phyloP scores from a whole-genome alignment of 2,329 filamentous ascomycete species.

The Nothopassalora personata region DNA sequence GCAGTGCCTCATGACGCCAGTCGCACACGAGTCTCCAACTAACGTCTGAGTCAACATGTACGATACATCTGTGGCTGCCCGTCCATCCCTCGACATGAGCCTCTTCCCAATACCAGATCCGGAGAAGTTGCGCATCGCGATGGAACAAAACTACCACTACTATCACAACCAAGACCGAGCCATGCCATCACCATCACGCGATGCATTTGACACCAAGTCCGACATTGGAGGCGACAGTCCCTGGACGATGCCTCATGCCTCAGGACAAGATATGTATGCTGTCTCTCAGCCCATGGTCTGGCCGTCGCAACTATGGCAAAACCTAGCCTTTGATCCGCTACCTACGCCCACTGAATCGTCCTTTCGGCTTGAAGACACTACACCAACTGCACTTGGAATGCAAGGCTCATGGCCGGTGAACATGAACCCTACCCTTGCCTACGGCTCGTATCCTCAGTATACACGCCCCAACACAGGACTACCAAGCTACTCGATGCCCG shows the following conservation, averaged over 20 bases:
- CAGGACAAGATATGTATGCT: conserved; percentile 9
- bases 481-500: conserved; percentile 12
- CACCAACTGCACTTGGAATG: not conserved
- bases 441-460: conserved; percentile 1
- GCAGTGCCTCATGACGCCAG: conserved; percentile 14
- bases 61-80: not conserved
- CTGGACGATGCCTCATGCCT: conserved; percentile 5
- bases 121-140: conserved; percentile 7
- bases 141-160: conserved; percentile 11
- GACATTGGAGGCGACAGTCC: not conserved
- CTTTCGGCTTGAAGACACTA: conserved; percentile 5
- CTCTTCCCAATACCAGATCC: conserved; percentile 14
- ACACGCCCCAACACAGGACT: not conserved
- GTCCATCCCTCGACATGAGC: conserved; percentile 14
- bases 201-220: not conserved
- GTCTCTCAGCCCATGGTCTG: conserved; percentile 15
- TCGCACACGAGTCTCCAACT: conserved; percentile 5
- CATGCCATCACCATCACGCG: not conserved
- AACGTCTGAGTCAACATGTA: not conserved
- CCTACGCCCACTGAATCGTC: conserved; percentile 16
- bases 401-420: not conserved
- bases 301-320: conserved; percentile 8
- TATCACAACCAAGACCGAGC: conserved; percentile 3
- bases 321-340: conserved; percentile 9
- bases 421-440: not conserved